Evolutionary conservation across 495 filamentous ascomycete genomes (phyloP).

Genomic region (Daldinia childiae): DNA sequence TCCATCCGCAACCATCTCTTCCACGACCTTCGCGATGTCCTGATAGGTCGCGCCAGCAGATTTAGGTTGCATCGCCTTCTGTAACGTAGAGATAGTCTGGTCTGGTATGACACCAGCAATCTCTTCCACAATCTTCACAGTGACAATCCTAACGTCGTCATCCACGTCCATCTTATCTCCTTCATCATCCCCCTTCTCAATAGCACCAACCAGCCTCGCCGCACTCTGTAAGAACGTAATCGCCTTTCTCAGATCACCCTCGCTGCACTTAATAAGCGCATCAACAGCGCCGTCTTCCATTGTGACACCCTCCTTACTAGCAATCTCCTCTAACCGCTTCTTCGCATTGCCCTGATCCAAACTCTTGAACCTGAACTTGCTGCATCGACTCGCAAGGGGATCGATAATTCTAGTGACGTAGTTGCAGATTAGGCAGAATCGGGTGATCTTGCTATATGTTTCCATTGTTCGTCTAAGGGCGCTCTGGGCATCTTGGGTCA

Average conservation of each 20-base stretch:
- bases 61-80: conserved; percentile 80
- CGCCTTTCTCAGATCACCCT: conserved; percentile 93
- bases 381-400: conserved; percentile 89
- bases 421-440: conserved; percentile 98
- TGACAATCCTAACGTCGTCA: conserved; percentile 65
- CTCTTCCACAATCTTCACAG: conserved; percentile 84
- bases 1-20: conserved; percentile 93
- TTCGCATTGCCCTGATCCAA: conserved; percentile 84
- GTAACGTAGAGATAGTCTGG: conserved; percentile 70
- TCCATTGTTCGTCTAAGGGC: conserved; percentile 96
- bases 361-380: conserved; percentile 98
- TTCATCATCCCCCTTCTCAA: conserved; percentile 53
- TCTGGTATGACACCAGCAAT: conserved; percentile 95
- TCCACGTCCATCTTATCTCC: conserved; percentile 68
- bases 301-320: conserved; percentile 74
- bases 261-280: conserved; percentile 83
- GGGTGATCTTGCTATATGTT: conserved; percentile 93
- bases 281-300: conserved; percentile 83
- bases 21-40: conserved; percentile 77
- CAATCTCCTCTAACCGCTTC: conserved; percentile 80
- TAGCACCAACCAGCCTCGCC: conserved; percentile 77
- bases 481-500: conserved; percentile 98
- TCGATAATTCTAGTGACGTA: conserved; percentile 99
- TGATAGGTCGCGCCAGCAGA: conserved; percentile 72
- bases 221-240: conserved; percentile 97